phyloP scores from a whole-genome alignment of 2,329 filamentous ascomycete species.

The Alternaria solani region DNA sequence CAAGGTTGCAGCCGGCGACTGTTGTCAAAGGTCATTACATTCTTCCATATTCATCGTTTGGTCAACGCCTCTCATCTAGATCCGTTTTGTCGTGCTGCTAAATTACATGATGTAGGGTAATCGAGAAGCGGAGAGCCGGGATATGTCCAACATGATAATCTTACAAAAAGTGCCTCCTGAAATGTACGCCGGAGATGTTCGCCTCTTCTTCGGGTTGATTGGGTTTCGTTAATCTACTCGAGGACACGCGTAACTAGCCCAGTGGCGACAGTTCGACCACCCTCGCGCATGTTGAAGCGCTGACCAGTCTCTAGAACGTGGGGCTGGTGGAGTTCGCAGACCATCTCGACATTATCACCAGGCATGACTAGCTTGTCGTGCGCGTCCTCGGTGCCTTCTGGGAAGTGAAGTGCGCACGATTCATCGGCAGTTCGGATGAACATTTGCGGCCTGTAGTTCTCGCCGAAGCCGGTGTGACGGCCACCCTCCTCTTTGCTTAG shows the following conservation, averaged over 20 bases:
- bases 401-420: conserved; percentile 81
- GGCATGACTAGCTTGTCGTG: conserved; percentile 89
- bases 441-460: conserved; percentile 97
- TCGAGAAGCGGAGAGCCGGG: conserved; percentile 38
- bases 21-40: conserved; percentile 26
- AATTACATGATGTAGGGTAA: conserved; percentile 36
- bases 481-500: conserved; percentile 98
- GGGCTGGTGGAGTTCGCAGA: conserved; percentile 83
- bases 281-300: conserved; percentile 98
- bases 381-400: conserved; percentile 78
- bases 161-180: conserved; percentile 30
- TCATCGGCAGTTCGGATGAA: conserved; percentile 90
- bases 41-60: conserved; percentile 26
- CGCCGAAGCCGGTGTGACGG: conserved; percentile 91
- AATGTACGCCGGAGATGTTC: conserved; percentile 18
- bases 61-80: conserved; percentile 33
- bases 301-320: conserved; percentile 90
- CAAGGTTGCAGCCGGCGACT: neutral
- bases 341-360: conserved; percentile 98
- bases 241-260: conserved; percentile 51
- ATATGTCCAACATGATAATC: conserved; percentile 31
- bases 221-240: conserved; percentile 32
- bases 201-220: conserved; percentile 2
- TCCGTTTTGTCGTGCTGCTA: conserved; percentile 33
- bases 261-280: conserved; percentile 69